phyloP scores from a whole-genome alignment of 2,329 filamentous ascomycete genomes.

The Achaetomium macrosporum region DNA sequence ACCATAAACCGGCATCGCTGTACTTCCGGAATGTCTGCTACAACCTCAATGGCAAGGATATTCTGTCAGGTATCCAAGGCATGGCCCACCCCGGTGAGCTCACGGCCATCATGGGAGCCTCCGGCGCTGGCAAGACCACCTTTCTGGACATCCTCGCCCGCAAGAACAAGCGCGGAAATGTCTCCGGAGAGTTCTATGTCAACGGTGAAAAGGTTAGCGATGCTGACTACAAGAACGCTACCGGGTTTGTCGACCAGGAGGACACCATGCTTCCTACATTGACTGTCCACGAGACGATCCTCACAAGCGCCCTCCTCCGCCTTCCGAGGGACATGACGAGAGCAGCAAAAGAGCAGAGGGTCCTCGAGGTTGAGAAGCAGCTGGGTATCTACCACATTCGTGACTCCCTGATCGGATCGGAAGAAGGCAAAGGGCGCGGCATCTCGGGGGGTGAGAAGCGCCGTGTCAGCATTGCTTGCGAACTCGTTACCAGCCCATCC shows the following conservation, averaged over 20 bases:
- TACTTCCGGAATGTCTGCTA: slow-evolving; percentile 88
- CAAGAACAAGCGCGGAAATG: slow-evolving; percentile 87
- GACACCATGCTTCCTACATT: slow-evolving; percentile 94
- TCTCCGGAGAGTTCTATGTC: slow-evolving; percentile 78
- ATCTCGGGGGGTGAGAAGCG: slow-evolving; percentile 97
- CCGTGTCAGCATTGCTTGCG: slow-evolving; percentile 93
- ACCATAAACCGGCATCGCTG: slow-evolving; percentile 85
- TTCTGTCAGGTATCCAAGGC: slow-evolving; percentile 73
- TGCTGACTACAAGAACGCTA: slow-evolving; percentile 79
- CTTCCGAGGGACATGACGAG: slow-evolving; percentile 89
- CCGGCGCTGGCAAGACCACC: slow-evolving; percentile 93
- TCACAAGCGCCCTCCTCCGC: slow-evolving; percentile 86
- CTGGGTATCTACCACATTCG: slow-evolving; percentile 92
- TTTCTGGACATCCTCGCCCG: slow-evolving; percentile 93
- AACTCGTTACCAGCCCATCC: slow-evolving; percentile 93
- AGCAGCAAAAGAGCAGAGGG: slow-evolving; percentile 81
- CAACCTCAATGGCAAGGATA: slow-evolving; percentile 77
- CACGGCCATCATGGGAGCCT: slow-evolving; percentile 96
- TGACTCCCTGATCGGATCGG: slow-evolving; percentile 91
- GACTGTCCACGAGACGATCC: slow-evolving; percentile 95
- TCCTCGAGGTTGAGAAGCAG: slow-evolving; percentile 90
- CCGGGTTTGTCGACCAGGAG: slow-evolving; percentile 97
- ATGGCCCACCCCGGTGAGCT: slow-evolving; percentile 93
- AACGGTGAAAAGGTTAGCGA: slow-evolving; percentile 88
- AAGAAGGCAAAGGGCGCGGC: slow-evolving; percentile 87